These are phyloP conservation scores for Stropharia rugosoannulata DNA, from an alignment of 768 basidiomycete species.

Conservation along the genomic window DNA sequence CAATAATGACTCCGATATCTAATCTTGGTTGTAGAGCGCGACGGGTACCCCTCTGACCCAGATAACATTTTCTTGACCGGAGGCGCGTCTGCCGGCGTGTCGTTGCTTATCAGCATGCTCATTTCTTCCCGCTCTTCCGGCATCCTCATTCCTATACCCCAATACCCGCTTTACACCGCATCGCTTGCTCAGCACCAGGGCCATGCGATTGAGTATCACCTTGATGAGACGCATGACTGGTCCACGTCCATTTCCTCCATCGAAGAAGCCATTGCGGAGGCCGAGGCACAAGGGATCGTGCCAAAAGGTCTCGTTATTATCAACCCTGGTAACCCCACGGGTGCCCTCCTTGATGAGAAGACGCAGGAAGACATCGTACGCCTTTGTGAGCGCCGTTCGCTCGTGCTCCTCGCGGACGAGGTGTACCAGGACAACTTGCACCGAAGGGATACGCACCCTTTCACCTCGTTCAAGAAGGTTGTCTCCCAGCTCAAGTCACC, in stretches of 20 bases:
- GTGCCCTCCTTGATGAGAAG: slow-evolving; percentile 69
- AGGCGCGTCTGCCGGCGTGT: slow-evolving; percentile 94
- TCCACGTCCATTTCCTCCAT: slow-evolving; percentile 73
- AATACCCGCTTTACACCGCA: slow-evolving; percentile 97
- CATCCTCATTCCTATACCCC: slow-evolving; percentile 94
- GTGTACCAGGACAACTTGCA: slow-evolving; percentile 98
- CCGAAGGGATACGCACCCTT: slow-evolving; percentile 60
- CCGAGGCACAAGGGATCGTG: slow-evolving; percentile 54
- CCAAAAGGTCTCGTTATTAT: slow-evolving; percentile 93
- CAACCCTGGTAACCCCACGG: slow-evolving; percentile 98
- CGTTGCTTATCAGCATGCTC: slow-evolving; percentile 78
- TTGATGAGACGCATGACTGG: slow-evolving; percentile 84
- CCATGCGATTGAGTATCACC: slow-evolving; percentile 82
- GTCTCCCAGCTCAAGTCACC: slow-evolving; percentile 66
- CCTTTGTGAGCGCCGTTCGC: slow-evolving; percentile 79
- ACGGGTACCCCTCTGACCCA: slow-evolving; percentile 83
- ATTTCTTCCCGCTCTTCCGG: slow-evolving; percentile 68
- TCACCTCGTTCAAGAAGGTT: slow-evolving; percentile 93
- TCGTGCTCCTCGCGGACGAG: slow-evolving; percentile 95
- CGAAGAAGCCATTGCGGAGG: slow-evolving; percentile 63
- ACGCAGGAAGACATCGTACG: slow-evolving; percentile 78
- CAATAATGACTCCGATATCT: neutral
- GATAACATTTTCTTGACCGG: slow-evolving; percentile 91
- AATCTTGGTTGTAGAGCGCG: slow-evolving; percentile 59
- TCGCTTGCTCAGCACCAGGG: slow-evolving; percentile 85